These are phyloP conservation scores for Kockiozyma suomiensis DNA, from an alignment of 805 yeast species.

Conservation along the genomic window DNA sequence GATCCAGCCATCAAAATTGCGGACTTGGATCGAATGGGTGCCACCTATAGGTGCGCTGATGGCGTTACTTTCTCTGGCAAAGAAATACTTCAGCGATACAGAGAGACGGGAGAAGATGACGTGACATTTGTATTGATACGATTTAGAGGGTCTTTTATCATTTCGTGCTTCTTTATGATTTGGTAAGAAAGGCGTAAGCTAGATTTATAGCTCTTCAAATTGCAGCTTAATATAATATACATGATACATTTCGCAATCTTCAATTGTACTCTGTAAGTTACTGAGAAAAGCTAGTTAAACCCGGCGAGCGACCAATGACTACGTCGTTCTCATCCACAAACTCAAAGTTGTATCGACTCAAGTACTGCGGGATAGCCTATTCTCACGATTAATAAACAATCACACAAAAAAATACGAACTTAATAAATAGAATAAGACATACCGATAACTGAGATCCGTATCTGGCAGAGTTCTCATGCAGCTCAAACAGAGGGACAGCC, in stretches of 20 bases:
- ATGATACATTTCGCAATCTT: background rate
- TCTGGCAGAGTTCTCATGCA: conserved; percentile 40
- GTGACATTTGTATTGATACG: background rate
- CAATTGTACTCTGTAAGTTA: background rate
- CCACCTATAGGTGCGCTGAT: conserved; percentile 43
- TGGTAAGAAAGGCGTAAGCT: too few species aligned
- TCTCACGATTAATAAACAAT: background rate
- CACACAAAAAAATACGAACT: background rate
- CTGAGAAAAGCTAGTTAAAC: conserved; percentile 8
- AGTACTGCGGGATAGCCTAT: conserved; percentile 43
- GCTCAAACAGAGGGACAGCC: conserved; percentile 43
- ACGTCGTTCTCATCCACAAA: conserved; percentile 39
- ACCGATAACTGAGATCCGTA: conserved; percentile 42
- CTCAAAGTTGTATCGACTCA: conserved; percentile 43
- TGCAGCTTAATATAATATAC: too few species aligned
- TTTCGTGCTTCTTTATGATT: background rate
- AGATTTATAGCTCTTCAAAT: too few species aligned
- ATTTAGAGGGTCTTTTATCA: background rate
- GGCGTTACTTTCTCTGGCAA: conserved; percentile 27
- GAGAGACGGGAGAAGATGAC: conserved; percentile 4
- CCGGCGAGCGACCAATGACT: conserved; percentile 35
- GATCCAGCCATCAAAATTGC: conserved; percentile 15
- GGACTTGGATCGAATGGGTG: conserved; percentile 41
- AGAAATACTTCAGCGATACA: conserved; percentile 6
- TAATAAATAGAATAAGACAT: background rate